Evolutionary conservation across 2,329 filamentous ascomycete species (phyloP), one percentile per base, ranked within the genome.

Genomic region (Cercospora janseana): DNA sequence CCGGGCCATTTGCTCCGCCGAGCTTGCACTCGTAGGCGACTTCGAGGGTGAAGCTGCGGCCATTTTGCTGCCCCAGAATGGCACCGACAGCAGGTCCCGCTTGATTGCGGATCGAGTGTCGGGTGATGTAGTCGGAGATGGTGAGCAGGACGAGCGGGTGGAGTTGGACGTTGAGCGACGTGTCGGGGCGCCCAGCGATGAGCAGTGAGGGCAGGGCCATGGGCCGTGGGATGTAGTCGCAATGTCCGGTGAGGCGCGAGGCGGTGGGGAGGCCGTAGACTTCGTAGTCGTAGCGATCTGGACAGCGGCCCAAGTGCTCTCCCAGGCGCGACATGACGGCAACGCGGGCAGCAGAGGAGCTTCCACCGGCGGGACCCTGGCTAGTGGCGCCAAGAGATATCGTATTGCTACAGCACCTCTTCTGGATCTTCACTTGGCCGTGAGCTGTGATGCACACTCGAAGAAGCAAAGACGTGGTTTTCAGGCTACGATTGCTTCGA

Each of bases 91-190:
- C 79, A 12, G 90, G 89, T 0, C 87, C 87, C 13, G 75, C 69
- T 62, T 90, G 84, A 45, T 82, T 75, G 52, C 93, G 83, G 49
- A 95, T 79, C 1, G 85, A 88, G 70, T 95, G 91, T 53, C 93
- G 83, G 51, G 92, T 95, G 69, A 97, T 90, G 69, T 95, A 94
- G 71, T 98, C 93, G 61, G 92, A 95, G 63, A 98, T 93, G 58
- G 87, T 94, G 72, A 98, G 87, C 59, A 97, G 86, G 45, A 95
- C 91, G 41, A 98, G 84, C 20, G 93, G 93, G 65, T 98, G 93
- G 13, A 98, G 82, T 61, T 90, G 83, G 49, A 90, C 82, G 58
- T 89, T 85, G 35, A 94, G 81, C 43, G 83, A 82, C 15, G 85
- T 85, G 69, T 93, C 88, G 32, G 81, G 82, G 54, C 70, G 70